Conservation (phyloP, 2,329 filamentous ascomycete species). For the Pseudogymnoascus sp. region DNA sequence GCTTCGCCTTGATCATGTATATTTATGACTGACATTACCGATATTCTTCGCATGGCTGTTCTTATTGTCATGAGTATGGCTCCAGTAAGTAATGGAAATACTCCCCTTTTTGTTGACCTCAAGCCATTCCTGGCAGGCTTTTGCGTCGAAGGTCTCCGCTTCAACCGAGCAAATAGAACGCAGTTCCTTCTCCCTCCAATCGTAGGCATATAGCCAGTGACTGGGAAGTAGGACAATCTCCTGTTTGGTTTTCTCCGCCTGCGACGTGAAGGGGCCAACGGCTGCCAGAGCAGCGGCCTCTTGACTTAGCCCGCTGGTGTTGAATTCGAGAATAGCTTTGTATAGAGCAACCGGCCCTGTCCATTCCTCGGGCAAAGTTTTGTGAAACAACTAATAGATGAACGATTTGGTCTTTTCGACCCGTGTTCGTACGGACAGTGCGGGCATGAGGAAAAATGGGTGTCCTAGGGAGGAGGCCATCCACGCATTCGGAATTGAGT, state of each 20-base stretch:
- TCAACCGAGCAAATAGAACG: not conserved
- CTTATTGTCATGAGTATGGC: not conserved
- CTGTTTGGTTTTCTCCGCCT: slow-evolving; percentile 6
- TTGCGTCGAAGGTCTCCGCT: not conserved
- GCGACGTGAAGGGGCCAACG: not conserved
- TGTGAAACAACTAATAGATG: not conserved
- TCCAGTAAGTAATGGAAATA: not conserved
- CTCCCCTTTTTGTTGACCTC: not conserved
- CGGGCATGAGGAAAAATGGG: slow-evolving; percentile 29
- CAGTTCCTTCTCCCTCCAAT: slow-evolving; percentile 16
- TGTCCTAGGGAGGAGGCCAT: slow-evolving; percentile 32
- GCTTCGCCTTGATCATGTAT: not conserved
- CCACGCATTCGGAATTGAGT: slow-evolving; percentile 34
- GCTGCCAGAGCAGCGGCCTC: not conserved
- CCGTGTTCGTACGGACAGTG: slow-evolving; percentile 17
- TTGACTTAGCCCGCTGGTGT: not conserved
- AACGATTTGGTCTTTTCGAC: not conserved
- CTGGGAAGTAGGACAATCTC: slow-evolving; percentile 21
- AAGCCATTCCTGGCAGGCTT: not conserved
- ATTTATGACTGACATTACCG: not conserved
- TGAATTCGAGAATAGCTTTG: not conserved
- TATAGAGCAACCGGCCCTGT: not conserved
- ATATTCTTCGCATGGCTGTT: not conserved
- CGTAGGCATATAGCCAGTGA: slow-evolving; percentile 25
- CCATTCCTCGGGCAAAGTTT: not conserved